Evolutionary conservation across 2,329 filamentous ascomycete species (phyloP).

Genomic region (Parafenestella ontariensis): DNA sequence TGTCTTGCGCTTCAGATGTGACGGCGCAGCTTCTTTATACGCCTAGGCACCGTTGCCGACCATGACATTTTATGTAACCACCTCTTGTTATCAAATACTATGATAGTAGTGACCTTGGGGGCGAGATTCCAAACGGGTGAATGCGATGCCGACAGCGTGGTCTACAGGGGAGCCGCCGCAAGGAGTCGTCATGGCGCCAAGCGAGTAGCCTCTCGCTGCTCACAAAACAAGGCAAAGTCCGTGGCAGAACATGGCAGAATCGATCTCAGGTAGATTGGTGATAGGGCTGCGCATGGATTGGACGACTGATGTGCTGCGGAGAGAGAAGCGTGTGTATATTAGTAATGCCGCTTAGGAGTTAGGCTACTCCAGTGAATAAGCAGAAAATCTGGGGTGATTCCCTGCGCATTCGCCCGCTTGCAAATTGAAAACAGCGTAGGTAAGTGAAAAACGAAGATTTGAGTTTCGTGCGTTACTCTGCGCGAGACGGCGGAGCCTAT

Average conservation of each 20-base stretch:
- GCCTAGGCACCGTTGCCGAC: not conserved
- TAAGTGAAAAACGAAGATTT: not conserved
- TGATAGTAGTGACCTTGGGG: conserved; percentile 4
- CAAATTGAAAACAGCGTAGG: not conserved
- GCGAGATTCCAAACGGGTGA: conserved; percentile 7
- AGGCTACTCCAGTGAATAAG: conserved; percentile 18
- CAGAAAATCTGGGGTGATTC: too few relatives aligned
- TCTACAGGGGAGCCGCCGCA: conserved; percentile 6
- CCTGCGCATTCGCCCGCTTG: not conserved
- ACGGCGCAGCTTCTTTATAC: conserved; percentile 5
- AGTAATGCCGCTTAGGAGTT: conserved; percentile 12
- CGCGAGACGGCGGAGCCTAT: not conserved
- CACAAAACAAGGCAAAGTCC: conserved; percentile 6
- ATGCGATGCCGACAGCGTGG: conserved; percentile 4
- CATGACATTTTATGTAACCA: conserved; percentile 13
- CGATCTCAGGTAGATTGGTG: conserved; percentile 3
- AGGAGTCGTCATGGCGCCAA: conserved; percentile 10
- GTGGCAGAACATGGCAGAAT: not conserved
- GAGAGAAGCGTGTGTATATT: conserved; percentile 9
- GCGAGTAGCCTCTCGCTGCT: conserved; percentile 1
- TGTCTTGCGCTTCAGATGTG: not conserved
- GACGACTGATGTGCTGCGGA: conserved; percentile 9
- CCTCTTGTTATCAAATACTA: conserved; percentile 1
- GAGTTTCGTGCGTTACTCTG: not conserved
- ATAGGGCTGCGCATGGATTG: conserved; percentile 7